Base-by-base conservation (phyloP, 495 filamentous ascomycete genomes). In the Lichina pygmaea region DNA sequence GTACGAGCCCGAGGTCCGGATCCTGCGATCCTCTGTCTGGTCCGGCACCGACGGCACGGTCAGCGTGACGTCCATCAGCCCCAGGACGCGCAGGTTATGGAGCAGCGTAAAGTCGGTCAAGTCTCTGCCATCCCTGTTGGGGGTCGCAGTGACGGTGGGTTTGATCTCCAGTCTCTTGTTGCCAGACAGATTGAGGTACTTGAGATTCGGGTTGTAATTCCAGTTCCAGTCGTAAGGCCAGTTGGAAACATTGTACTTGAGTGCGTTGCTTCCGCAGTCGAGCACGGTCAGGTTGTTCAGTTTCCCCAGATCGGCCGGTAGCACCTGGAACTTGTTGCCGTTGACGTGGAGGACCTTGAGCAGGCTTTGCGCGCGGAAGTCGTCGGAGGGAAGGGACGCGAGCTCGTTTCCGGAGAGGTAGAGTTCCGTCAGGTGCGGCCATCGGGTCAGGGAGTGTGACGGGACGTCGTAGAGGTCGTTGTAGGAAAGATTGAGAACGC, bases 201-300 rank as follows among this genome's bases (percentile, higher is more conserved):
- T 81, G 47, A 99, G 64, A 49, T 92, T 86, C 36, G 78, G 77
- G 50, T 95, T 99, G 70, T 86, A 83, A 57, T 94, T 95, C 89
- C 89, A 99, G 53, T 99, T 99, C 89, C 89, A 99, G 56, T 99
- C 89, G 54, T 99, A 99, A 0, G 91, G 89, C 70, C 91, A 93
- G 55, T 99, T 99, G 30, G 85, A 89, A 34, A 99, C 86, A 55
- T 99, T 99, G 65, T 99, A 99, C 57, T 94, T 99, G 41, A 99
- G 67, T n/a, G 68, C 70, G 53, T 99, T 99, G 65, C 81, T 94
- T 45, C 86, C 86, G 50, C 89, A 86, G 60, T 99, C 89, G 37
- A 99, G 65, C 17, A 93, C 77, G 8, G 86, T 67, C 30, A 93
- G 69, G 59, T 86, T 91, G 57, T 80, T 76, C 13, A 93, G 82